Conservation (phyloP, 2,329 filamentous ascomycete genomes). For the Aspergillus fischeri region DNA sequence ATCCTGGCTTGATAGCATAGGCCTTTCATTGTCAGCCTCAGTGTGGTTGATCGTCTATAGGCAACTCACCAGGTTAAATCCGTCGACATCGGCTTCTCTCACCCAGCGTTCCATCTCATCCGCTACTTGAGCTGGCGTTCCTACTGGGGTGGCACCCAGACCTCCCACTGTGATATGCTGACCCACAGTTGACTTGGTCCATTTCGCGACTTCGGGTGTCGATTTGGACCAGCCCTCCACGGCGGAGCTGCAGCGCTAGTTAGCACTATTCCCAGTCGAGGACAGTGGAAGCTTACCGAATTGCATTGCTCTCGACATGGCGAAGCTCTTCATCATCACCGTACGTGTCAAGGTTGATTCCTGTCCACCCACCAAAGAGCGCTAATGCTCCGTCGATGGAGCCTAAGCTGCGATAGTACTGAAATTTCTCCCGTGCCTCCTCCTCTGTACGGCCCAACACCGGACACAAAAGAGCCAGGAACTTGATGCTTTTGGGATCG, state of each 20-base stretch:
- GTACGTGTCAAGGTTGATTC: conserved; percentile 59
- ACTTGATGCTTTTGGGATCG: conserved; percentile 60
- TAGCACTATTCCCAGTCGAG: background rate
- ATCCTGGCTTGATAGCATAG: conserved; percentile 63
- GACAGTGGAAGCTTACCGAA: conserved; percentile 37
- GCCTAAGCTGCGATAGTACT: conserved; percentile 59
- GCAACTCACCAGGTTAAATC: conserved; percentile 64
- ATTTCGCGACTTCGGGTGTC: conserved; percentile 59
- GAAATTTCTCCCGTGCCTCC: conserved; percentile 61
- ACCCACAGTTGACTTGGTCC: conserved; percentile 68
- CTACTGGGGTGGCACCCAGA: conserved; percentile 61
- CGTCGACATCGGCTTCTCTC: conserved; percentile 65
- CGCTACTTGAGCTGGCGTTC: conserved; percentile 61
- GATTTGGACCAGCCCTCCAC: conserved; percentile 51
- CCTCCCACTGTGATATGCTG: conserved; percentile 66
- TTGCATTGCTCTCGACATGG: conserved; percentile 59
- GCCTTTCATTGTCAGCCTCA: conserved; percentile 39
- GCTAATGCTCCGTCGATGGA: conserved; percentile 64
- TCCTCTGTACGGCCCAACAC: conserved; percentile 63
- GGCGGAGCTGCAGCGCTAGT: conserved; percentile 37
- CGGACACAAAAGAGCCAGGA: conserved; percentile 62
- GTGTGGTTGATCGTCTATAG: background rate
- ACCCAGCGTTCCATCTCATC: conserved; percentile 67
- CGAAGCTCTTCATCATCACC: conserved; percentile 61
- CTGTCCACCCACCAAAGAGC: conserved; percentile 72